These are phyloP conservation scores for Neostapfia colusana DNA, from an alignment of 176 grass and related monocot genomes.

Conservation along the genomic window DNA sequence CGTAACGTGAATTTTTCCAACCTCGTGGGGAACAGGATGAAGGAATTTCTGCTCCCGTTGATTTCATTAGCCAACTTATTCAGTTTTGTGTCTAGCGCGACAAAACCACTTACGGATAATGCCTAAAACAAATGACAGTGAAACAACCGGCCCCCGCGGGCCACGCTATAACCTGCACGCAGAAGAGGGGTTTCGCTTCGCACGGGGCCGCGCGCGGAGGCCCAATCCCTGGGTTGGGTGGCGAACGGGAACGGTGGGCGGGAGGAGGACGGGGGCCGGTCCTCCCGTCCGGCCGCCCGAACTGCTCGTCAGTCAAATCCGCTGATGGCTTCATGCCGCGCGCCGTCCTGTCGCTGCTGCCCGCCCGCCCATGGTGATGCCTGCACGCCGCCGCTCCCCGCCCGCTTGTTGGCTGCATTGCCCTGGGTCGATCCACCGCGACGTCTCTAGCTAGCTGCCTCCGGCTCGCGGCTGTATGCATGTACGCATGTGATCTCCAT, in stretches of 20 bases:
- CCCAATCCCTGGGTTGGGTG: constrained; percentile 29
- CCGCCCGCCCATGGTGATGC: no score
- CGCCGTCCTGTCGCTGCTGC: constrained; percentile 37
- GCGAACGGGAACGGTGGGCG: constrained; percentile 1
- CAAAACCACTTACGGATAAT: background rate
- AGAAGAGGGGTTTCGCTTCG: no score
- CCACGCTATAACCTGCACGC: no score
- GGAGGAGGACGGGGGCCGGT: constrained; percentile 3
- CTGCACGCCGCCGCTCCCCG: background rate
- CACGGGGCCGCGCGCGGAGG: no score
- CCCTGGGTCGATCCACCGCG: background rate
- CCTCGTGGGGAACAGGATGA: background rate
- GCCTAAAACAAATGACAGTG: background rate
- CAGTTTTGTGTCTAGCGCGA: background rate
- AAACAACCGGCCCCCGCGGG: background rate
- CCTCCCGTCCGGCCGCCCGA: constrained; percentile 23
- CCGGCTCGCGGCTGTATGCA: background rate
- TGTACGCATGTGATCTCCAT: background rate
- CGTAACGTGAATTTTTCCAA: no score
- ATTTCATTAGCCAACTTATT: constrained; percentile 17
- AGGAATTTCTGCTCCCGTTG: constrained; percentile 3
- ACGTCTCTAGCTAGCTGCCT: background rate
- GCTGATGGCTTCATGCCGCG: background rate
- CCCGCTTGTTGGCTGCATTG: background rate
- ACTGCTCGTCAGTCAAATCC: constrained; percentile 20